Percentiles rank a stretch among this genome's conserved stretches.
Conservation (phyloP, 208 protist species). For the Leishmania tropica region DNA sequence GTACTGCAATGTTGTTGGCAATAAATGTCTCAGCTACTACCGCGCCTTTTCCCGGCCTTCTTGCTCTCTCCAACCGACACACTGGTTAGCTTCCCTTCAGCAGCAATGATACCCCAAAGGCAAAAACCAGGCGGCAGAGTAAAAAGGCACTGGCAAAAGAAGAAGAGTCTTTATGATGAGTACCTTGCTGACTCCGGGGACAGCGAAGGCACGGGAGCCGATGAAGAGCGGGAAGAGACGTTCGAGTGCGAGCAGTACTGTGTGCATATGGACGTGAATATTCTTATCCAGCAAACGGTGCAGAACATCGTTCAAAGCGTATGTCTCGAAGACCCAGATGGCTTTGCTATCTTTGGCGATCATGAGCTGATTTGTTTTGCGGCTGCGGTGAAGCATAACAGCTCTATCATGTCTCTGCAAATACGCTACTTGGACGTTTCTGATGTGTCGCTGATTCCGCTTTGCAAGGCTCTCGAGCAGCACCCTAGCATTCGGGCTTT, state of each 20-base stretch:
- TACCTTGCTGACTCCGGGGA: slow-evolving; percentile 78
- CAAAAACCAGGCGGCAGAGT: slow-evolving; percentile 11
- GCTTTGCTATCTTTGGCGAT: slow-evolving; percentile 62
- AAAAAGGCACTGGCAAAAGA: slow-evolving; percentile 28
- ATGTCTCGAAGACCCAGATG: slow-evolving; percentile 69
- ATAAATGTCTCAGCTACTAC: neutral
- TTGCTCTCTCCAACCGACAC: neutral
- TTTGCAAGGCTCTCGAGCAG: slow-evolving; percentile 61
- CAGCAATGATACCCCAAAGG: neutral
- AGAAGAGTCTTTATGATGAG: slow-evolving; percentile 58
- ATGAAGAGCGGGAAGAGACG: slow-evolving; percentile 34
- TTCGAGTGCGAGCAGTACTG: slow-evolving; percentile 60
- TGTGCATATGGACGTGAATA: slow-evolving; percentile 79
- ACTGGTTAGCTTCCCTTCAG: slow-evolving; percentile 1
- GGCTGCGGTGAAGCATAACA: slow-evolving; percentile 79
- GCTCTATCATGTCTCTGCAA: slow-evolving; percentile 80
- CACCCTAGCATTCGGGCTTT: slow-evolving; percentile 68
- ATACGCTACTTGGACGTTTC: slow-evolving; percentile 81
- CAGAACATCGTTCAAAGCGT: slow-evolving; percentile 81
- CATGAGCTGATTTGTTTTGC: slow-evolving; percentile 77
- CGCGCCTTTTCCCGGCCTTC: neutral
- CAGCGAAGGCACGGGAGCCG: slow-evolving; percentile 29
- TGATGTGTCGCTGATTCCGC: slow-evolving; percentile 73
- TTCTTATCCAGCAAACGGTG: slow-evolving; percentile 79
- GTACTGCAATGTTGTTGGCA: neutral